A percentile compares a stretch with the other conserved stretches of the same genome.
Conservation (phyloP, 2,329 filamentous ascomycete species). For the Calonectria honghensis region DNA sequence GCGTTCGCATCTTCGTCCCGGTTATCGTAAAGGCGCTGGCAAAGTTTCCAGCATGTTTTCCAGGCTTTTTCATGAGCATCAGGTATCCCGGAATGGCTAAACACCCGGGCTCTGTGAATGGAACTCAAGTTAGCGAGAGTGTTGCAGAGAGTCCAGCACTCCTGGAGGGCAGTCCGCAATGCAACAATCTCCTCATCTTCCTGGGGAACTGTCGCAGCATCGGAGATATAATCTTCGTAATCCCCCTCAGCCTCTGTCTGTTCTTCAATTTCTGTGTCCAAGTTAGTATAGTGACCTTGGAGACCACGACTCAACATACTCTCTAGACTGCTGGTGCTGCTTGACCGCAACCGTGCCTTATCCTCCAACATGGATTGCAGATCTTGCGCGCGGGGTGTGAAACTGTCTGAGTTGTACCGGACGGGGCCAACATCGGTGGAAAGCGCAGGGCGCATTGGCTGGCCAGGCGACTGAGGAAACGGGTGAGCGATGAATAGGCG, state of each 20-base stretch:
- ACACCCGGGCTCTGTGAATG: conserved; percentile 86
- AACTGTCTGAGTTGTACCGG: conserved; percentile 79
- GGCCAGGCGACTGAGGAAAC: conserved; percentile 42
- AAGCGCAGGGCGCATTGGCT: conserved; percentile 80
- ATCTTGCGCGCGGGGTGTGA: conserved; percentile 90
- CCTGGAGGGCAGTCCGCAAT: conserved; percentile 84
- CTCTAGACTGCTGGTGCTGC: conserved; percentile 85
- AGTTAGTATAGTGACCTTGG: conserved; percentile 41
- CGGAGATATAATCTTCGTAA: conserved; percentile 70
- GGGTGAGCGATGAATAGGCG: conserved; percentile 23
- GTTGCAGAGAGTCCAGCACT: conserved; percentile 97
- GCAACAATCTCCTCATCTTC: conserved; percentile 79
- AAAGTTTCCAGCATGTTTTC: conserved; percentile 95
- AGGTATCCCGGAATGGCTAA: conserved; percentile 83
- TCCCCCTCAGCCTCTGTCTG: conserved; percentile 72
- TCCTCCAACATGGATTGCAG: conserved; percentile 81
- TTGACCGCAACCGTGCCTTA: conserved; percentile 75
- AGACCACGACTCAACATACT: conserved; percentile 69
- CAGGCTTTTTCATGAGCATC: conserved; percentile 91
- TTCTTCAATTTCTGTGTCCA: conserved; percentile 72
- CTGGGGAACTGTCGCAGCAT: conserved; percentile 62
- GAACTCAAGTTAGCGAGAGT: conserved; percentile 90
- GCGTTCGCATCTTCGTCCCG: conserved; percentile 80
- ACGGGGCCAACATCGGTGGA: conserved; percentile 83
- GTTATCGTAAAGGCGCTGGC: conserved; percentile 90